Evolutionary conservation across 2,329 filamentous ascomycete species (phyloP).

Genomic region (Colletotrichum orbiculare): DNA sequence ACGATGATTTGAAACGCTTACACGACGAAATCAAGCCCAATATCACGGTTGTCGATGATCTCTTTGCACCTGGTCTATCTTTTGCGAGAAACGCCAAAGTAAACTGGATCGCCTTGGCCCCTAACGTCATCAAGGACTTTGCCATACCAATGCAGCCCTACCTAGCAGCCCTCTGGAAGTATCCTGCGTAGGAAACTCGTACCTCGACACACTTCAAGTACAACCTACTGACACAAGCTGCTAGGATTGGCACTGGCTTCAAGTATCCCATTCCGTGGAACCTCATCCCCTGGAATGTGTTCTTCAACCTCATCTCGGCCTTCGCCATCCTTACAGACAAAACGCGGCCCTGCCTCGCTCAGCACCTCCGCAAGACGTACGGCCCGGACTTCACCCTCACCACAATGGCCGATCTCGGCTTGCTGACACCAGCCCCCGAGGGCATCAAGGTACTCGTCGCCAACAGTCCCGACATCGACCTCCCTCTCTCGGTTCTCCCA

Average conservation of each 20-base stretch:
- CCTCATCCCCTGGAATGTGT: constrained; percentile 20
- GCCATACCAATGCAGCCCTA: constrained; percentile 51
- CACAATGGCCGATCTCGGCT: constrained; percentile 45
- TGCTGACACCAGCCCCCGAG: constrained; percentile 34
- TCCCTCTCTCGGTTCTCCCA: constrained; percentile 11
- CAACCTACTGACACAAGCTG: neutral
- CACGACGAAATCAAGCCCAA: constrained; percentile 48
- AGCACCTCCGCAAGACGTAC: neutral
- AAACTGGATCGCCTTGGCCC: constrained; percentile 52
- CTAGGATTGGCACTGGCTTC: constrained; percentile 37
- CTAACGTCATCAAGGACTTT: constrained; percentile 57
- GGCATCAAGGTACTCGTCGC: constrained; percentile 18
- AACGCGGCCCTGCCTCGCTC: neutral
- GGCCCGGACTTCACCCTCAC: constrained; percentile 51
- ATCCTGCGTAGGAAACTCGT: constrained; percentile 18
- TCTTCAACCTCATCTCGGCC: constrained; percentile 13
- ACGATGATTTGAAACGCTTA: neutral
- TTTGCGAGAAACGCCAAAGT: constrained; percentile 49
- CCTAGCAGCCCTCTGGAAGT: constrained; percentile 39
- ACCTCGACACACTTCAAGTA: neutral
- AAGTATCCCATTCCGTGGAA: constrained; percentile 23
- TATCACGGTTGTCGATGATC: constrained; percentile 54
- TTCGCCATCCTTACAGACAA: neutral
- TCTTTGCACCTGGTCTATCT: constrained; percentile 57
- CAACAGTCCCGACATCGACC: constrained; percentile 31